Conservation (phyloP, 2,329 filamentous ascomycete genomes). For the Botrytis fabae region DNA sequence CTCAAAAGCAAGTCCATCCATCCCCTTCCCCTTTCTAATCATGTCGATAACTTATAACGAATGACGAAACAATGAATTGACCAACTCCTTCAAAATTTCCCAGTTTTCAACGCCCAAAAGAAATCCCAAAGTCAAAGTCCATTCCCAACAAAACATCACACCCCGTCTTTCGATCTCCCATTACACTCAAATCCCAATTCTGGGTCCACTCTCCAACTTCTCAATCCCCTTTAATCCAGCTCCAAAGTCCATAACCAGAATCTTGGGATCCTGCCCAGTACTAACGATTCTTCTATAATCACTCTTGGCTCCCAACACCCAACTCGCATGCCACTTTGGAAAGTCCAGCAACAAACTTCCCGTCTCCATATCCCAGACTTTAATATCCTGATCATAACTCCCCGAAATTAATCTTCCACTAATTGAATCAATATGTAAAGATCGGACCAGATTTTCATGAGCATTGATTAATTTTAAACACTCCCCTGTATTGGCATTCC, state of each 20-base stretch:
- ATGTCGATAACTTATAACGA: neutral
- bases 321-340: constrained; percentile 93
- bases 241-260: constrained; percentile 92
- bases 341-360: constrained; percentile 80
- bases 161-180: too few species aligned
- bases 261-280: constrained; percentile 90
- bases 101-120: neutral
- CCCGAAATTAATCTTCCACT: constrained; percentile 86
- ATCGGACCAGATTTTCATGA: constrained; percentile 83
- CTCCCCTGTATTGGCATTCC: constrained; percentile 87
- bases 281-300: constrained; percentile 94
- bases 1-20: neutral
- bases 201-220: constrained; percentile 19
- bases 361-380: constrained; percentile 85
- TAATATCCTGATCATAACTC: constrained; percentile 93
- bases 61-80: neutral
- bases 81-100: neutral
- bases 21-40: neutral
- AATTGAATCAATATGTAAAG: constrained; percentile 83
- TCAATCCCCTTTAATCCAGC: constrained; percentile 58
- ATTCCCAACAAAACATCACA: neutral
- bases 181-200: neutral
- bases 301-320: constrained; percentile 94
- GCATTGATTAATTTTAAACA: constrained; percentile 78
- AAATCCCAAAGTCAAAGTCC: neutral